Evolutionary conservation across 2,329 filamentous ascomycete species (phyloP).

Genomic region (Ramichloridium luteum): DNA sequence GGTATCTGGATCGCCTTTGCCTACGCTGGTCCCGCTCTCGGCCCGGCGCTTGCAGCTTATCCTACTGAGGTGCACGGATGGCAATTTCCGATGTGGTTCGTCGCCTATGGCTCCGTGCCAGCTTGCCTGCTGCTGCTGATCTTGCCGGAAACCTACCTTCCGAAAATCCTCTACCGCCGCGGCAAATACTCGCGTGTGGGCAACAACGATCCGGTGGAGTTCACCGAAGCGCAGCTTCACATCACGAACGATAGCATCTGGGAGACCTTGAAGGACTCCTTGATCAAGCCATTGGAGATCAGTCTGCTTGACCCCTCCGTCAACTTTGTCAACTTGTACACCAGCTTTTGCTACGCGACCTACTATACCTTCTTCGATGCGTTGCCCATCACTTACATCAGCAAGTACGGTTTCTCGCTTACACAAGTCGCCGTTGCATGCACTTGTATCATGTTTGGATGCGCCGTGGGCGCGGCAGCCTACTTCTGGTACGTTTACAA

Average conservation of each 20-base stretch:
- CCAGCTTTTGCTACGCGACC: conserved; percentile 49
- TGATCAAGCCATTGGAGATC: conserved; percentile 49
- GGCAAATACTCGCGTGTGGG: conserved; percentile 2
- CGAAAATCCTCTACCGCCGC: conserved; percentile 41
- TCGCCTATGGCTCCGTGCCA: conserved; percentile 49
- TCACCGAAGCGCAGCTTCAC: neutral
- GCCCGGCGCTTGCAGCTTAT: conserved; percentile 48
- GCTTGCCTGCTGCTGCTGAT: conserved; percentile 43
- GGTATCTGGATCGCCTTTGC: conserved; percentile 31
- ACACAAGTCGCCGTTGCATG: conserved; percentile 8
- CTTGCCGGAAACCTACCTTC: conserved; percentile 47
- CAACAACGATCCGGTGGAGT: neutral
- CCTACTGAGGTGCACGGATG: conserved; percentile 36
- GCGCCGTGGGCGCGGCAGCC: conserved; percentile 11
- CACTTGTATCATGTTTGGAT: conserved; percentile 15
- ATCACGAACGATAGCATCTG: neutral
- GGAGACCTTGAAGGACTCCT: conserved; percentile 31
- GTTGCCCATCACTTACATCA: conserved; percentile 52
- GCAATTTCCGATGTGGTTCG: conserved; percentile 51
- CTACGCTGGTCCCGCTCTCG: conserved; percentile 39
- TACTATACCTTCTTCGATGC: conserved; percentile 53
- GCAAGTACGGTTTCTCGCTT: conserved; percentile 47
- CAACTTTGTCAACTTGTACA: conserved; percentile 50
- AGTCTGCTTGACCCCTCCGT: conserved; percentile 39
- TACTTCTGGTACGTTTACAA: conserved; percentile 10